Percentiles rank a stretch among this genome's conserved stretches.
These are phyloP conservation scores for Tulasnella sp. DNA, from an alignment of 768 basidiomycete species.

Conservation along the genomic window DNA sequence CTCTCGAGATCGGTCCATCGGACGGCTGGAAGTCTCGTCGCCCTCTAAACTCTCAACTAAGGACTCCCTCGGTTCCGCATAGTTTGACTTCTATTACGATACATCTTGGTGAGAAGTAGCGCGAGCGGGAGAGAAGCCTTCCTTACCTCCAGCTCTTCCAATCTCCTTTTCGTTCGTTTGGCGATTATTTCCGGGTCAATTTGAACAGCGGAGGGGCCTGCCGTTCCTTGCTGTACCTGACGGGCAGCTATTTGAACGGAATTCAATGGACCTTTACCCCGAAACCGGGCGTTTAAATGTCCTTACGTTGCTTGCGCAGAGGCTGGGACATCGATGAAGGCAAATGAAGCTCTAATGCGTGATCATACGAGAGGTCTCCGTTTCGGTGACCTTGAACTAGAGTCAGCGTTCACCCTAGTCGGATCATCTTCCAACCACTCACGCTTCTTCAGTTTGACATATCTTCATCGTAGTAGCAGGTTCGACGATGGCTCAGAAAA, in stretches of 20 bases:
- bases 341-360: background rate
- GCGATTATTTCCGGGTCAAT: conserved; percentile 57
- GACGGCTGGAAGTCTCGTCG: conserved; percentile 46
- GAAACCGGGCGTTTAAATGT: no score
- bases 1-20: conserved; percentile 61
- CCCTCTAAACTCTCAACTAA: conserved; percentile 30
- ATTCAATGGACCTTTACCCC: background rate
- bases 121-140: conserved; percentile 22
- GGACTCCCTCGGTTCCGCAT: conserved; percentile 53
- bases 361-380: background rate
- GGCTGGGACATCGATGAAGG: background rate
- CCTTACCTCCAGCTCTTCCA: conserved; percentile 79
- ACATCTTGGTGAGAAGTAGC: conserved; percentile 22
- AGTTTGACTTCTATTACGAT: conserved; percentile 63
- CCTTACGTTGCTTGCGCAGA: conserved; percentile 15
- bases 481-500: background rate
- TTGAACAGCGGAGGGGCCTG: background rate
- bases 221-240: background rate
- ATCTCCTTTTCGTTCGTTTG: conserved; percentile 69
- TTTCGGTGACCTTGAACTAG: background rate
- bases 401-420: background rate
- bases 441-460: background rate
- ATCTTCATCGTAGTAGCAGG: background rate
- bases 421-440: background rate
- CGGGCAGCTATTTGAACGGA: background rate